Evolutionary conservation across 352 stramenopile genomes (phyloP).

Genomic region (Pilasporangium apinafurcum): DNA sequence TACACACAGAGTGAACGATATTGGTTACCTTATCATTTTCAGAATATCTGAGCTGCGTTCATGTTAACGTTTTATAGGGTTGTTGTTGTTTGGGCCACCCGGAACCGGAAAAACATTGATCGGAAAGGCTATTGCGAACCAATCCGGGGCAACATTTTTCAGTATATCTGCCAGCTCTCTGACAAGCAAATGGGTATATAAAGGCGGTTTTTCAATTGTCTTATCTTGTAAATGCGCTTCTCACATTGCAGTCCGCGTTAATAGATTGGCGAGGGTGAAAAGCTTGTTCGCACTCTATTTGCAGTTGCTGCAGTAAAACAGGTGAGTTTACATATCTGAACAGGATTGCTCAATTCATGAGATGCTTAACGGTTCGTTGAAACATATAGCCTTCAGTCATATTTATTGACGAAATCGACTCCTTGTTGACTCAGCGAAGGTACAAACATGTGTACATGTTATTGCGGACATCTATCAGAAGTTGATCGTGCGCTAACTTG

Average conservation of each 20-base stretch:
- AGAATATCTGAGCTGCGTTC: not conserved
- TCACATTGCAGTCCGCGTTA: not conserved
- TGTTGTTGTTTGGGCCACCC: conserved; percentile 94
- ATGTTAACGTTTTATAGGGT: conserved; percentile 31
- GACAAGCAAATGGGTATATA: conserved; percentile 96
- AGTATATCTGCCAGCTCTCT: conserved; percentile 98
- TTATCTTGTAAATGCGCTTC: not conserved
- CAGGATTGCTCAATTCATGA: not conserved
- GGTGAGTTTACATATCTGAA: conserved; percentile 15
- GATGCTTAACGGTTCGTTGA: too few species aligned
- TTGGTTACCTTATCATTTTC: not conserved
- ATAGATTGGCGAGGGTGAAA: conserved; percentile 98
- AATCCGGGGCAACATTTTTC: conserved; percentile 98
- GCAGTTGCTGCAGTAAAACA: conserved; percentile 91
- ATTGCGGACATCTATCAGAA: too few species aligned
- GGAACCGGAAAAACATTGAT: conserved; percentile 98
- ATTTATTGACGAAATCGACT: conserved; percentile 99
- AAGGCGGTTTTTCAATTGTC: not conserved
- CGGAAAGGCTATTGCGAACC: conserved; percentile 98
- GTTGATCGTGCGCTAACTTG: not conserved
- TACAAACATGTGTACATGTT: conserved; percentile 3
- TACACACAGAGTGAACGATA: too few species aligned
- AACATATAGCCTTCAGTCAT: conserved; percentile 94
- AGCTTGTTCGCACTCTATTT: conserved; percentile 96
- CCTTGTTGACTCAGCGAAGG: conserved; percentile 94